Conservation (phyloP, 805 yeast genomes). For the Saccharomycopsis schoenii region DNA sequence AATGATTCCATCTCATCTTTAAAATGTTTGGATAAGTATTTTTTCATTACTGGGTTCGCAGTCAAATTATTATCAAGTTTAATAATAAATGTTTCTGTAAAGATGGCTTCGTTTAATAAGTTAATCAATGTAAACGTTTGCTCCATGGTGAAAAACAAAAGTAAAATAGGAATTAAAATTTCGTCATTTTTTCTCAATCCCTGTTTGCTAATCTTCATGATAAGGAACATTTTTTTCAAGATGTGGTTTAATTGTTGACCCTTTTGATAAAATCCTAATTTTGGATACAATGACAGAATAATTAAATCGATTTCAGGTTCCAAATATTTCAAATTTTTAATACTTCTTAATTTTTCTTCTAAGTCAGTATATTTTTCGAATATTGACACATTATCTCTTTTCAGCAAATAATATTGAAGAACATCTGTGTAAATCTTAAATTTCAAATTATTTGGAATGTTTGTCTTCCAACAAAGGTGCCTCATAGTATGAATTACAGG, state of each 20-base stretch:
- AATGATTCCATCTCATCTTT: conserved; percentile 15
- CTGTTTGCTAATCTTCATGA: conserved; percentile 9
- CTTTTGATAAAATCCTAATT: conserved; percentile 10
- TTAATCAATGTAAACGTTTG: conserved; percentile 10
- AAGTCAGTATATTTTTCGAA: conserved; percentile 4
- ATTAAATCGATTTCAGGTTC: conserved; percentile 18
- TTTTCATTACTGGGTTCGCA: conserved; percentile 12
- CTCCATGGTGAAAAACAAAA: conserved; percentile 10
- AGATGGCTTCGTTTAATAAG: conserved; percentile 10
- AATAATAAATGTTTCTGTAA: conserved; percentile 11
- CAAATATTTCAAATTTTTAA: conserved; percentile 9
- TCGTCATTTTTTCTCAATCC: conserved; percentile 18
- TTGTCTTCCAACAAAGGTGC: conserved; percentile 17
- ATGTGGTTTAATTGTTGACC: conserved; percentile 10
- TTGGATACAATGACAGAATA: conserved; percentile 12
- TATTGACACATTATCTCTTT: conserved; percentile 7
- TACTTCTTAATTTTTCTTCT: conserved; percentile 5
- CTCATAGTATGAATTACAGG: conserved; percentile 15
- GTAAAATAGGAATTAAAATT: conserved; percentile 13
- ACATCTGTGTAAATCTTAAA: conserved; percentile 14
- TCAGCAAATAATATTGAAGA: conserved; percentile 8
- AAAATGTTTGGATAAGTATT: conserved; percentile 14
- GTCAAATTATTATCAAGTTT: conserved; percentile 13
- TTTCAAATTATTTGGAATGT: conserved; percentile 15
- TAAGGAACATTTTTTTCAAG: conserved; percentile 10